Percentiles rank a stretch among this genome's conserved stretches.
Evolutionary conservation across 345 rosid species (phyloP).

Genomic region (Physaria fendleri): DNA sequence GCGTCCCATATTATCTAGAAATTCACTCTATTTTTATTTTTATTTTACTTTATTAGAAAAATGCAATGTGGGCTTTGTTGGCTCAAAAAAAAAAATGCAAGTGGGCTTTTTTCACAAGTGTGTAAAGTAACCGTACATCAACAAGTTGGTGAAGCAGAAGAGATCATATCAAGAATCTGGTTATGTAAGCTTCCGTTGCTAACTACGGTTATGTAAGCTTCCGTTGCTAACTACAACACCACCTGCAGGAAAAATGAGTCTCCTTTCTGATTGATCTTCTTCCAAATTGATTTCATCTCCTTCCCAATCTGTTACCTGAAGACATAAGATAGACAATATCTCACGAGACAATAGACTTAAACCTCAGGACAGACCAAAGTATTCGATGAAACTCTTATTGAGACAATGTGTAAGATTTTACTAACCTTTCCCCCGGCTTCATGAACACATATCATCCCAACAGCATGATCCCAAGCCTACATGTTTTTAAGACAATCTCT

Average conservation of each 20-base stretch:
- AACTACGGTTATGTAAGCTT: too few species aligned
- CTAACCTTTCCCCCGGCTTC: slow-evolving; percentile 94
- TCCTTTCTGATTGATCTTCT: slow-evolving; percentile 53
- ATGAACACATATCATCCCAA: slow-evolving; percentile 72
- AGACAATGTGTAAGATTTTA: neutral
- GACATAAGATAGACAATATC: neutral
- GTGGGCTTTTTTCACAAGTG: neutral
- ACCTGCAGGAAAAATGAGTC: slow-evolving; percentile 48
- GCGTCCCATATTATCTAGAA: too few species aligned
- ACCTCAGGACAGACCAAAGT: too few species aligned
- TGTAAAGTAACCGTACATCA: neutral
- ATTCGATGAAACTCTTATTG: too few species aligned
- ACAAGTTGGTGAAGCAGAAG: slow-evolving; percentile 32
- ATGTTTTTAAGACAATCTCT: slow-evolving; percentile 9
- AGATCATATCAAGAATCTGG: slow-evolving; percentile 44
- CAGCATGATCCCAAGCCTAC: slow-evolving; percentile 97
- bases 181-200: slow-evolving; percentile 49
- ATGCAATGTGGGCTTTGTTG: too few species aligned
- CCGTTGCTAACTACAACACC: slow-evolving; percentile 66
- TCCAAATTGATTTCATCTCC: slow-evolving; percentile 48
- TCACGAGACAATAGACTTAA: too few species aligned
- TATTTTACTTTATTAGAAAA: too few species aligned
- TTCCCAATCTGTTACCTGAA: slow-evolving; percentile 75
- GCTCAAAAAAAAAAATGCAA: too few species aligned
- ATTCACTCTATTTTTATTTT: too few species aligned